phyloP scores from a whole-genome alignment of 2,329 filamentous ascomycete species.

The Diaporthe caulivora region DNA sequence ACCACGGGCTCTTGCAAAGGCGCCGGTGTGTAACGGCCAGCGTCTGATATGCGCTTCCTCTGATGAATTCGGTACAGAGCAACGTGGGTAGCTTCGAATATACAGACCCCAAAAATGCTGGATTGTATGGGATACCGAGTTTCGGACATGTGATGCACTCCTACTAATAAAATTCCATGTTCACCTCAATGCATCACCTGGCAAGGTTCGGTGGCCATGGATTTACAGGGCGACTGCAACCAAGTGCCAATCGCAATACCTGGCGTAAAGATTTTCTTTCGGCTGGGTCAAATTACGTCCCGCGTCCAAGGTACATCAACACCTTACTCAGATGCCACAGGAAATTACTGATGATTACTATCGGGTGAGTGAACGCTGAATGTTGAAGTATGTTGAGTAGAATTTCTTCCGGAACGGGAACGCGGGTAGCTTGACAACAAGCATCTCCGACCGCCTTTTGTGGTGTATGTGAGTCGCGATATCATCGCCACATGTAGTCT shows the following conservation, averaged over 20 bases:
- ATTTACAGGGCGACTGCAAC: background rate
- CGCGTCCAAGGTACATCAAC: background rate
- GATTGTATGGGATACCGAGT: background rate
- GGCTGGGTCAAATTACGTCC: too few species aligned
- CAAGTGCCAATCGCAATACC: background rate
- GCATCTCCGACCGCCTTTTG: slow-evolving; percentile 8
- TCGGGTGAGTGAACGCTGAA: background rate
- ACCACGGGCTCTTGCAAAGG: background rate
- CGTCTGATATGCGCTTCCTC: background rate
- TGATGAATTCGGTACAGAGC: background rate
- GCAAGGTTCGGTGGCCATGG: background rate
- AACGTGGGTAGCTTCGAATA: background rate
- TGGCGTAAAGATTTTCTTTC: too few species aligned
- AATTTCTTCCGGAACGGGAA: slow-evolving; percentile 7
- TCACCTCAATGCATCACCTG: background rate
- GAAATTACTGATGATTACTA: background rate
- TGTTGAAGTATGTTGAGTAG: background rate
- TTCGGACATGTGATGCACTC: background rate
- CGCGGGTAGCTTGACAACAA: background rate
- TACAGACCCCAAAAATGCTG: too few species aligned
- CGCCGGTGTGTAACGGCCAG: background rate
- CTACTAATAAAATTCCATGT: background rate
- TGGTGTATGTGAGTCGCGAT: background rate
- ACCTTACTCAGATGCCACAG: background rate
- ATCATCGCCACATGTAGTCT: background rate